phyloP scores from a whole-genome alignment of 75 land plant genomes.

The Ceratopteris richardii region DNA sequence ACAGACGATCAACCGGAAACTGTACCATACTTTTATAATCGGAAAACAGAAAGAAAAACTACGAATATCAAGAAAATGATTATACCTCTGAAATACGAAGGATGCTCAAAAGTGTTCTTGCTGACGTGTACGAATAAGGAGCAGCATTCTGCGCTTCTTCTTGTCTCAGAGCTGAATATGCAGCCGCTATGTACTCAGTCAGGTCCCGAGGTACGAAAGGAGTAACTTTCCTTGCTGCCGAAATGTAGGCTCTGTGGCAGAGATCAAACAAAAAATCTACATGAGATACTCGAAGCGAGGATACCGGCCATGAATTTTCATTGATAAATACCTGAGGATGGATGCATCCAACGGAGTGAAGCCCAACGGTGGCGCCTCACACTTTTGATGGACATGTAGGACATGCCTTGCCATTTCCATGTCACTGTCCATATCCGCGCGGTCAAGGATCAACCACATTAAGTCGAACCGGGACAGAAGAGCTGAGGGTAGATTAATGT shows the following conservation, averaged over 20 bases:
- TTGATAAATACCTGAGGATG: constrained; percentile 47
- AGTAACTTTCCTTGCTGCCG: constrained; percentile 64
- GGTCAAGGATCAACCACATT: constrained; percentile 87
- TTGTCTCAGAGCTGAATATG: constrained; percentile 80
- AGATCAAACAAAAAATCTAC: not conserved
- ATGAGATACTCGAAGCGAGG: not conserved
- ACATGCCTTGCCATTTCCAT: constrained; percentile 94
- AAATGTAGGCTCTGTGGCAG: constrained; percentile 73
- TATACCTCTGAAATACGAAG: constrained; percentile 92
- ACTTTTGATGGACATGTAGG: constrained; percentile 70
- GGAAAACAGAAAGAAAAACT: no score
- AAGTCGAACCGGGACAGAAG: constrained; percentile 91
- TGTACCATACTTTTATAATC: no score
- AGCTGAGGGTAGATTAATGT: constrained; percentile 96
- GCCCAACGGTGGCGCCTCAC: constrained; percentile 75
- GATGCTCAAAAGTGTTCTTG: constrained; percentile 92
- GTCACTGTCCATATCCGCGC: constrained; percentile 93
- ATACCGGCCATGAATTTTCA: not conserved
- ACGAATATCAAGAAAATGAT: no score
- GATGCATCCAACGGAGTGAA: constrained; percentile 85
- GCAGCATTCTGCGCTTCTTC: constrained; percentile 90
- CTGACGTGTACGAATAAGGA: constrained; percentile 92
- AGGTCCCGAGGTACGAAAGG: constrained; percentile 71
- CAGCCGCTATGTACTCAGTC: constrained; percentile 87
- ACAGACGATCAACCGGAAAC: no score